Percentiles rank a stretch among this genome's conserved stretches.
Evolutionary conservation across 2,329 filamentous ascomycete genomes (phyloP).

Genomic region (Colletotrichum paranaense): DNA sequence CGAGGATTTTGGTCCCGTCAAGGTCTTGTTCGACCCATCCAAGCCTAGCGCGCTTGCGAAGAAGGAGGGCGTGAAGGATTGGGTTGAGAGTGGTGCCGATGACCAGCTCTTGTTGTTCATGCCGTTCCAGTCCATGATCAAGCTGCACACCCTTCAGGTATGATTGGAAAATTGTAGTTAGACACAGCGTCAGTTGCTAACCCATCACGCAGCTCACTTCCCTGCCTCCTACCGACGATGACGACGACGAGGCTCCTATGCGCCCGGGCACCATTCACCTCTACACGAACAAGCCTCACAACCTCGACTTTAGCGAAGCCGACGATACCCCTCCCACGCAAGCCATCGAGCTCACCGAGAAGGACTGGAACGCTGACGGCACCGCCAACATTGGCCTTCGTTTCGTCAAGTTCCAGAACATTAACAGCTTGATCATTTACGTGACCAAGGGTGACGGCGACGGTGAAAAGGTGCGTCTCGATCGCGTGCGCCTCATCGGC

Average conservation of each 20-base stretch:
- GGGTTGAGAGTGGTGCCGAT: constrained; percentile 96
- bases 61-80: constrained; percentile 74
- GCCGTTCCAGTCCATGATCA: constrained; percentile 88
- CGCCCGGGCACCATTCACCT: constrained; percentile 86
- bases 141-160: constrained; percentile 85
- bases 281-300: constrained; percentile 89
- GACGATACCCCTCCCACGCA: constrained; percentile 88
- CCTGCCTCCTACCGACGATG: constrained; percentile 68
- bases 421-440: constrained; percentile 87
- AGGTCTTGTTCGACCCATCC: constrained; percentile 76
- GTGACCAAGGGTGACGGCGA: constrained; percentile 87
- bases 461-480: constrained; percentile 86
- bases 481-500: constrained; percentile 83
- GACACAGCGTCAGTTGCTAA: neutral
- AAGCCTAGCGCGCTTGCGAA: constrained; percentile 75
- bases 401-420: constrained; percentile 98
- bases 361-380: constrained; percentile 85
- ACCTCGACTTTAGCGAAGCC: constrained; percentile 94
- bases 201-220: constrained; percentile 79
- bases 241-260: constrained; percentile 81
- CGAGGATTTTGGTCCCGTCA: constrained; percentile 77
- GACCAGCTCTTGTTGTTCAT: constrained; percentile 95
- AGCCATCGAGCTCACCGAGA: constrained; percentile 76
- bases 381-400: constrained; percentile 80
- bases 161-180: constrained; percentile 29